Percentiles rank a stretch among this genome's conserved stretches.
Evolutionary conservation across 75 land plant species (phyloP).

Genomic region (Larix kaempferi): DNA sequence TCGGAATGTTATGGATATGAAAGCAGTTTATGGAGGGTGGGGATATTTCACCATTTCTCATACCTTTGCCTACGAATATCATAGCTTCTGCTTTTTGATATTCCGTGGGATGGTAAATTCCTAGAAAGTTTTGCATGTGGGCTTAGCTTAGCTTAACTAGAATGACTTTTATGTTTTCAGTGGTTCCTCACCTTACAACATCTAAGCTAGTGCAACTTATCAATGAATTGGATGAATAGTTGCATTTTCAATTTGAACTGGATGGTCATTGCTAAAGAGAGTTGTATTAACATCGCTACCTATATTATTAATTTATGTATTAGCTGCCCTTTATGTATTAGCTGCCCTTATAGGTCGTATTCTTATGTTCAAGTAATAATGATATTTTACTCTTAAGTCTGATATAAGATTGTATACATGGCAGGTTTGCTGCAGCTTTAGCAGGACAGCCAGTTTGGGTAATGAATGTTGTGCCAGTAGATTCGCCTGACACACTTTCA

Average conservation of each 20-base stretch:
- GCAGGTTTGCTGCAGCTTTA: conserved; percentile 90
- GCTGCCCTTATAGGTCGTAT: background rate
- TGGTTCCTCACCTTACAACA: background rate
- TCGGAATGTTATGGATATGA: conserved; percentile 89
- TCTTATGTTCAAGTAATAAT: background rate
- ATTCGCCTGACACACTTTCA: conserved; percentile 85
- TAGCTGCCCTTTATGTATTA: background rate
- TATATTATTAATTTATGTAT: background rate
- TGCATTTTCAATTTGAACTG: background rate
- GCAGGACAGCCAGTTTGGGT: conserved; percentile 64
- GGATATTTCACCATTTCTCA: background rate
- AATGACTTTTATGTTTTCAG: background rate
- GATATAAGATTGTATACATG: conserved; percentile 3
- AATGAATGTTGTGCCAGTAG: conserved; percentile 85
- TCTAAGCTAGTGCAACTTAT: background rate
- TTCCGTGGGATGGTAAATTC: background rate
- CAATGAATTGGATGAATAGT: background rate
- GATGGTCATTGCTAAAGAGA: background rate
- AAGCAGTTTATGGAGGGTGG: conserved; percentile 86
- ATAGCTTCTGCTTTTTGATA: background rate
- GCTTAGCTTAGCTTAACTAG: background rate
- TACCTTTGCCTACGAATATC: background rate
- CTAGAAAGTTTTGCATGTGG: background rate
- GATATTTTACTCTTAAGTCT: background rate
- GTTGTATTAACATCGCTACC: background rate